Evolutionary conservation across 768 basidiomycete genomes (phyloP), one percentile per base, ranked within the genome.

Genomic region (Naematelia encephala): DNA sequence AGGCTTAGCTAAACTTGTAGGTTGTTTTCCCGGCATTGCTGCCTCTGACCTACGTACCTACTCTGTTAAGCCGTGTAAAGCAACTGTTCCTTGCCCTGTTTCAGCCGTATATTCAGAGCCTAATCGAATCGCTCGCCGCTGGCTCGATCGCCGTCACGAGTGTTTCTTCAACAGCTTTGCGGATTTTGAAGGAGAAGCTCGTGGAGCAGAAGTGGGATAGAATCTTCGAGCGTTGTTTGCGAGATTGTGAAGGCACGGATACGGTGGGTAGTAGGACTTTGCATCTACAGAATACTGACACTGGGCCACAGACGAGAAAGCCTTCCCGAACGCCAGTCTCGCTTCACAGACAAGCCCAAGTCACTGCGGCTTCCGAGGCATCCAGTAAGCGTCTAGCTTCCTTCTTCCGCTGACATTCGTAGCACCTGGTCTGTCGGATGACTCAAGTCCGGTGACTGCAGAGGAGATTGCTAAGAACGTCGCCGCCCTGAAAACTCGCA

Each of bases 1-100:
- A 26, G n/a, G 12, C 52, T 25, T n/a, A 34, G 42, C 26, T 16
- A 30, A 44, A 44, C 42, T 12, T 54, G 50, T 23, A 94, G 91
- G 91, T 94, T 54, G 91, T 92, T 39, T 98, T 96, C 80, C 92
- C 96, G 72, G 89, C 93, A 57, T 91, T 99, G 60, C 82, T 99
- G 16, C 92, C 94, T 61, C 82, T 99, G 34, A 87, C 91, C 8
- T 98, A 97, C 72, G 87, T 96, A 56, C 90, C 93, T 0, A 89
- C 91, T 45, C 85, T 99, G 19, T 82, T 99, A 23, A 79, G 79
- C 12, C 84, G 88, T 3, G 82, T 93, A 69, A 91, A 91, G 70
- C 80, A 85, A 0, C 82, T 94, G 46, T 99, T 98, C 72, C 80
- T 94, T 66, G 86, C 90, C 72, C 82, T 89, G 57, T 96, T 90